Evolutionary conservation across 164 flowering plant species (phyloP).

Genomic region (Brasenia schreberi): DNA sequence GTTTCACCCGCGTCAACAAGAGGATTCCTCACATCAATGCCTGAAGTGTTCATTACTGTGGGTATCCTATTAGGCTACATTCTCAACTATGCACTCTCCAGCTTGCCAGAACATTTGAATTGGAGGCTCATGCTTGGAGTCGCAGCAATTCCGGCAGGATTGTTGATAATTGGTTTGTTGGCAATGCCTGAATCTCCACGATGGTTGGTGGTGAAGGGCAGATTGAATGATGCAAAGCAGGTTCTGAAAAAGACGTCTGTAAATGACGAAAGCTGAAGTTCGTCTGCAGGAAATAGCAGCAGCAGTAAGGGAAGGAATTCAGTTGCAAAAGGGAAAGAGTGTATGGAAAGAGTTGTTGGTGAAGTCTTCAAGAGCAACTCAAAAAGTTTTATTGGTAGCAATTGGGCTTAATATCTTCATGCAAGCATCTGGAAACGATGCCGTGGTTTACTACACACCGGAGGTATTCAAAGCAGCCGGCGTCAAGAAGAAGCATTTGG

Average conservation of each 20-base stretch:
- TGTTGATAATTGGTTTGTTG: constrained; percentile 32
- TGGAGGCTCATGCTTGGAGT: constrained; percentile 84
- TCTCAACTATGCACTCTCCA: constrained; percentile 33
- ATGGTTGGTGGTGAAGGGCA: constrained; percentile 68
- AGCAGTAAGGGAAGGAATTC: constrained; percentile 19
- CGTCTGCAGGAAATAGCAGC: constrained; percentile 38
- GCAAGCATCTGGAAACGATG: constrained; percentile 92
- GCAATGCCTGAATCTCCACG: constrained; percentile 86
- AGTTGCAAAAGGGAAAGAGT: constrained; percentile 11
- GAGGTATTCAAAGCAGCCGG: constrained; percentile 68
- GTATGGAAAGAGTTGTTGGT: constrained; percentile 60
- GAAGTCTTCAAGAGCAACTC: constrained; percentile 31
- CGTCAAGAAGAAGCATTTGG: constrained; percentile 20
- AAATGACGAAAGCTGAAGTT: constrained; percentile 29
- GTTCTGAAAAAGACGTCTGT: constrained; percentile 39
- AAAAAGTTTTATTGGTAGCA: constrained; percentile 50
- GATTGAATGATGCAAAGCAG: constrained; percentile 32
- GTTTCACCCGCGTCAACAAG: constrained; percentile 56
- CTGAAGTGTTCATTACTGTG: constrained; percentile 61
- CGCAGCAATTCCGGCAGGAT: constrained; percentile 50
- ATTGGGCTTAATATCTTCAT: constrained; percentile 82
- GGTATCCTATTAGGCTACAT: constrained; percentile 72
- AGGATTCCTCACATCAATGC: constrained; percentile 68
- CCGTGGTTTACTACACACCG: constrained; percentile 71
- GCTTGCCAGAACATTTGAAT: constrained; percentile 25